These are phyloP conservation scores for Stephanodiscus minutulus DNA, from an alignment of 108 stramenopile species.

Conservation along the genomic window DNA sequence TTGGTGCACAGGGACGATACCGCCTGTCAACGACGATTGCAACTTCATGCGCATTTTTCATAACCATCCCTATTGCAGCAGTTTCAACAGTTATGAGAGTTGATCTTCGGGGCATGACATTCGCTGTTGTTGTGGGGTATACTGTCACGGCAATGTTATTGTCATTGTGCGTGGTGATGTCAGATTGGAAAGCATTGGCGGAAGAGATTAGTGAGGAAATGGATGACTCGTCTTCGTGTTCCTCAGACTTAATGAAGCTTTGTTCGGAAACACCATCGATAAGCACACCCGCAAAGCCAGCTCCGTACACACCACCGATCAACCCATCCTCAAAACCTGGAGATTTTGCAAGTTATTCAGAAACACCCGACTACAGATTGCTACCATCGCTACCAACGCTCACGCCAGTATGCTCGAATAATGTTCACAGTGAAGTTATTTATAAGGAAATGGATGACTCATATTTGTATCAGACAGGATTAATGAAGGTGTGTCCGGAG, in stretches of 20 bases:
- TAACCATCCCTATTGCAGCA: constrained; percentile 14
- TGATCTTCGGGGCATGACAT: background rate
- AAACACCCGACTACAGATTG: too few species aligned
- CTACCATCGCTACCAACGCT: too few species aligned
- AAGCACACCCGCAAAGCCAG: too few species aligned
- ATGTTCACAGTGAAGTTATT: background rate
- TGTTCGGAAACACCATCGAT: too few species aligned
- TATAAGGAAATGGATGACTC: background rate
- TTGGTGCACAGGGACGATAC: constrained; percentile 21
- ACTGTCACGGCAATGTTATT: constrained; percentile 5
- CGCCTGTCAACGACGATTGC: constrained; percentile 5
- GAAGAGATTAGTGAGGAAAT: background rate
- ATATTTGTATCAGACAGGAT: too few species aligned
- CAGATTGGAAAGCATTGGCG: background rate
- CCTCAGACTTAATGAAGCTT: too few species aligned
- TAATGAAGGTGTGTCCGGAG: too few species aligned
- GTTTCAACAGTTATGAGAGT: background rate
- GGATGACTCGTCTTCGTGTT: too few species aligned
- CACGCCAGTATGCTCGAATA: too few species aligned
- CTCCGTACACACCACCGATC: too few species aligned
- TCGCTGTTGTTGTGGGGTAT: background rate
- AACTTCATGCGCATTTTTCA: background rate
- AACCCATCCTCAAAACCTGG: too few species aligned
- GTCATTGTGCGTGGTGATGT: background rate
- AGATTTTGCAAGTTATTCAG: too few species aligned